Percentiles rank a stretch among this genome's conserved stretches.
These are phyloP conservation scores for Hymenoscyphus occultus DNA, from an alignment of 2,329 filamentous ascomycete species.

Conservation along the genomic window DNA sequence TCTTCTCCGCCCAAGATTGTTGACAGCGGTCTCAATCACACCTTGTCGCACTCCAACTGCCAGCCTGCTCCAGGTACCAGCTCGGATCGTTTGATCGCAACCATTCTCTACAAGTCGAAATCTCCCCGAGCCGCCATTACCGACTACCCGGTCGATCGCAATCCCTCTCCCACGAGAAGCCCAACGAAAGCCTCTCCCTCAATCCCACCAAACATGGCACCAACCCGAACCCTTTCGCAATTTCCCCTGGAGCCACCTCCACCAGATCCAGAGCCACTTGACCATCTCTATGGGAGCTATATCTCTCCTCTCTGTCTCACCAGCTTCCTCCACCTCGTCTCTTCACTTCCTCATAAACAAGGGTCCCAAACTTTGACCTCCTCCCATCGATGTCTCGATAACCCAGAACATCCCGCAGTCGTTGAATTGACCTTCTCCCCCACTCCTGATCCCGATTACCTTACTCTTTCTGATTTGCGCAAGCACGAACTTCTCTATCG, in stretches of 20 bases:
- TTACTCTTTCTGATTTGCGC: slow-evolving; percentile 66
- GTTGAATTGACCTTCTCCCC: slow-evolving; percentile 65
- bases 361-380: slow-evolving; percentile 53
- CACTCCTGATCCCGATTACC: slow-evolving; percentile 58
- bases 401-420: slow-evolving; percentile 55
- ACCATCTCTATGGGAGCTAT: slow-evolving; percentile 64
- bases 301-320: slow-evolving; percentile 64
- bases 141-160: slow-evolving; percentile 39
- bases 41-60: slow-evolving; percentile 62
- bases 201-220: slow-evolving; percentile 46
- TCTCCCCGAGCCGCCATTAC: slow-evolving; percentile 36
- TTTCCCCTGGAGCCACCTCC: slow-evolving; percentile 58
- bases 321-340: slow-evolving; percentile 65
- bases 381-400: slow-evolving; percentile 64
- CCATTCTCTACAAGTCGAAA: slow-evolving; percentile 59
- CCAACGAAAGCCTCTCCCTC: slow-evolving; percentile 15
- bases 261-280: slow-evolving; percentile 55
- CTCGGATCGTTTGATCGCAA: slow-evolving; percentile 56
- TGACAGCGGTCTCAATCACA: slow-evolving; percentile 60
- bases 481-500: slow-evolving; percentile 79
- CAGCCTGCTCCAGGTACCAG: slow-evolving; percentile 48
- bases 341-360: slow-evolving; percentile 54
- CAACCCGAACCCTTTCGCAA: slow-evolving; percentile 54
- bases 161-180: slow-evolving; percentile 33
- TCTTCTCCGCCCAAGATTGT: slow-evolving; percentile 58